Conservation (phyloP, 208 protist species). For the Eutreptiella sp. region DNA sequence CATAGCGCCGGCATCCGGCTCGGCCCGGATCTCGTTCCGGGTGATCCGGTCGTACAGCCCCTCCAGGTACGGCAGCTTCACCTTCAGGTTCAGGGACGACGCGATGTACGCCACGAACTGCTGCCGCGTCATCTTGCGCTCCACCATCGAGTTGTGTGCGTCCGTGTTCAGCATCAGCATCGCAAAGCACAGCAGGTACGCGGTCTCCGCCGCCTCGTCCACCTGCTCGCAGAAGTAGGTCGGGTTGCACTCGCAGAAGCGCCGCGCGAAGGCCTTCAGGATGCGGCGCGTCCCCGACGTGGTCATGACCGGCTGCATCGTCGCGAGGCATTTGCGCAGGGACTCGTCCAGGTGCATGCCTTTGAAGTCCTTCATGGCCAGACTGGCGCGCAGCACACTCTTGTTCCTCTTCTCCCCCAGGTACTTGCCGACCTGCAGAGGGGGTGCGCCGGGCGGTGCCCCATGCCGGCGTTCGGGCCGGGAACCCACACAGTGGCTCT, state of each 20-base stretch:
- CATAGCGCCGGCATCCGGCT: too few species aligned
- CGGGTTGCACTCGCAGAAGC: conserved; percentile 70
- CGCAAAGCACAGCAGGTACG: conserved; percentile 75
- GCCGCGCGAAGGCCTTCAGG: conserved; percentile 73
- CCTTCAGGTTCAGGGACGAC: conserved; percentile 69
- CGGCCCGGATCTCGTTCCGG: conserved; percentile 61
- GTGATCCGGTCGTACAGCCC: conserved; percentile 71
- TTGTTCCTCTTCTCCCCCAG: too few species aligned
- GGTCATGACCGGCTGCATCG: conserved; percentile 71
- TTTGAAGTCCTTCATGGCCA: conserved; percentile 68
- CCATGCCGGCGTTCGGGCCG: too few species aligned
- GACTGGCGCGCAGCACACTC: too few species aligned
- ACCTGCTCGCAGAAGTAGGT: conserved; percentile 56
- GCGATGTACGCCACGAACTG: conserved; percentile 83
- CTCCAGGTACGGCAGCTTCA: conserved; percentile 60
- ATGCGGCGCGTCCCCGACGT: conserved; percentile 71
- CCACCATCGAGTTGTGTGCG: conserved; percentile 70
- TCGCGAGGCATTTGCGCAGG: conserved; percentile 69
- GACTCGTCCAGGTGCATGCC: conserved; percentile 61
- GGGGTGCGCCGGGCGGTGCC: too few species aligned
- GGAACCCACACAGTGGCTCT: too few species aligned
- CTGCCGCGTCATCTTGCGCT: conserved; percentile 81
- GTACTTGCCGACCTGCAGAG: too few species aligned
- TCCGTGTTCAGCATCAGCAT: conserved; percentile 85
- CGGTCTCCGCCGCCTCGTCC: conserved; percentile 66